phyloP scores from a whole-genome alignment of 73 alveolate genomes.

The Urostyla sp. region DNA sequence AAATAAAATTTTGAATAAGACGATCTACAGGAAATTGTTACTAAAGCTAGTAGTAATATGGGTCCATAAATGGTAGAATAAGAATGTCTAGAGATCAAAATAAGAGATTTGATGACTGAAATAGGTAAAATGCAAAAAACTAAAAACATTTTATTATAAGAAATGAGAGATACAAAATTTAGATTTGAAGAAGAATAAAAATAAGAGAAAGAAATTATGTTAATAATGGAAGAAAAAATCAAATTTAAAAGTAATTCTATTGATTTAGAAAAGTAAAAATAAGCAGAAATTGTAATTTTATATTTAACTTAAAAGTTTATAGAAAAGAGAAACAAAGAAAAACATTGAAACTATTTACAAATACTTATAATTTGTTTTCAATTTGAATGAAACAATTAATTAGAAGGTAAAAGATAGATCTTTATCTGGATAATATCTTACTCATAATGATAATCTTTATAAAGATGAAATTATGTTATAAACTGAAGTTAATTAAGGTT shows the following conservation, averaged over 20 bases:
- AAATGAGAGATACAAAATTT: constrained; percentile 9
- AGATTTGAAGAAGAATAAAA: constrained; percentile 37
- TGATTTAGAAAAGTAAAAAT: constrained; percentile 4
- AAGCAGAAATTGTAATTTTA: constrained; percentile 28
- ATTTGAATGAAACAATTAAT: neutral
- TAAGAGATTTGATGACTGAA: constrained; percentile 31
- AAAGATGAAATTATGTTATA: neutral
- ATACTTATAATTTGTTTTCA: neutral
- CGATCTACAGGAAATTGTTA: constrained; percentile 4
- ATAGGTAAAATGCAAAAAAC: constrained; percentile 24
- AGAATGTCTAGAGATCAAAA: constrained; percentile 9
- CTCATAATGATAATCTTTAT: neutral
- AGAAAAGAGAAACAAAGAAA: constrained; percentile 25
- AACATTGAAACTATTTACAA: constrained; percentile 8
- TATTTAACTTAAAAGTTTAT: neutral
- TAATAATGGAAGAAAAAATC: constrained; percentile 34
- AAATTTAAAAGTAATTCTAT: neutral
- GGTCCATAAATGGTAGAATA: constrained; percentile 19
- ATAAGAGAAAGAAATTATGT: constrained; percentile 33
- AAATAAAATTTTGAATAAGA: neutral
- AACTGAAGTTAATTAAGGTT: constrained; percentile 17
- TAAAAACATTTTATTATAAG: neutral
- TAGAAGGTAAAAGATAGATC: neutral
- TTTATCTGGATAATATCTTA: neutral
- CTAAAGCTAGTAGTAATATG: neutral